Conservation (phyloP, 768 basidiomycete genomes). For the Calvatia gigantea region DNA sequence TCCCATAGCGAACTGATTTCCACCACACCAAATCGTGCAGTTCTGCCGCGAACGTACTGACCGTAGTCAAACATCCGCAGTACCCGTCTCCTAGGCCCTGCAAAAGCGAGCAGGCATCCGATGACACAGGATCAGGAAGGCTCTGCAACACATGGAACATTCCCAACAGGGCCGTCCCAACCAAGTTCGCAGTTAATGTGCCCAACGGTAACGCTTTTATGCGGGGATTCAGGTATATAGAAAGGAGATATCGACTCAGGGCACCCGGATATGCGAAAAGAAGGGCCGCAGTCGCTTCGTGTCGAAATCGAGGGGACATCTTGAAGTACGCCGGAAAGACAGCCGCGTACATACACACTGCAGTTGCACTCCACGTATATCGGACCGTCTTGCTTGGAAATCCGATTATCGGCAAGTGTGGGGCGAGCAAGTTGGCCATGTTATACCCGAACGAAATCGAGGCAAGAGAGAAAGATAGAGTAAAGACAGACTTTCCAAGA, state of each 20-base stretch:
- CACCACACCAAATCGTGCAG: slow-evolving; percentile 50
- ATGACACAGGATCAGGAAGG: slow-evolving; percentile 38
- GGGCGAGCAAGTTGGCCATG: slow-evolving; percentile 42
- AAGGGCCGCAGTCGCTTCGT: slow-evolving; percentile 81
- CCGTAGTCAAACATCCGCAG: slow-evolving; percentile 91
- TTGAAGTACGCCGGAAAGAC: slow-evolving; percentile 78
- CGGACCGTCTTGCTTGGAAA: slow-evolving; percentile 42
- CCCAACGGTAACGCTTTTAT: slow-evolving; percentile 67
- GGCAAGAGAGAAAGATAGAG: slow-evolving; percentile 71
- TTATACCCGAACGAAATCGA: slow-evolving; percentile 74
- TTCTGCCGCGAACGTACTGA: slow-evolving; percentile 92
- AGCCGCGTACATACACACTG: slow-evolving; percentile 68
- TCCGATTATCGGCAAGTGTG: slow-evolving; percentile 31
- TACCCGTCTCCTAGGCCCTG: slow-evolving; percentile 89
- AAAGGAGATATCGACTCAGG: slow-evolving; percentile 77
- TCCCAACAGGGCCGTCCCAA: slow-evolving; percentile 83
- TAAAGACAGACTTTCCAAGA: slow-evolving; percentile 73
- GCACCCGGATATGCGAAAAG: slow-evolving; percentile 89
- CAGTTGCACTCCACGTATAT: slow-evolving; percentile 47
- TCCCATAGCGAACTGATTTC: slow-evolving; percentile 66
- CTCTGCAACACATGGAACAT: slow-evolving; percentile 71
- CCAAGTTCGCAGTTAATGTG: slow-evolving; percentile 69
- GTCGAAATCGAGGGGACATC: slow-evolving; percentile 64
- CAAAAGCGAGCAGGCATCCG: slow-evolving; percentile 63
- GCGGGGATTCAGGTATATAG: slow-evolving; percentile 65